Percentiles rank a stretch among this genome's conserved stretches.
phyloP scores from a whole-genome alignment of 192 early-diverging fungal species.

The Endogone sp. region DNA sequence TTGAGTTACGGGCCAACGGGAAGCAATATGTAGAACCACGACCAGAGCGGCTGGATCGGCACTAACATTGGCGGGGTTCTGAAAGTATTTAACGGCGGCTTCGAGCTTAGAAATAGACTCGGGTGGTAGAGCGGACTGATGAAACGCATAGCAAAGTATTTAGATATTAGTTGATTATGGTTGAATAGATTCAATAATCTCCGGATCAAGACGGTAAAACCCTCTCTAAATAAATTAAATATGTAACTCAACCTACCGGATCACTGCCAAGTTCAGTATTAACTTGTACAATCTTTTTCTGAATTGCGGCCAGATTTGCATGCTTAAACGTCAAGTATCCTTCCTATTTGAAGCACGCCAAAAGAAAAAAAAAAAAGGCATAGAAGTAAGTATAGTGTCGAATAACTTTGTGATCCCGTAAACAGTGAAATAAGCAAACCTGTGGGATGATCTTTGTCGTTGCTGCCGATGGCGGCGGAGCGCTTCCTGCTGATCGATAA shows the following conservation, averaged over 20 bases:
- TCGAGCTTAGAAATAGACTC: slow-evolving; percentile 12
- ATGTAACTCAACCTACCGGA: slow-evolving; percentile 10
- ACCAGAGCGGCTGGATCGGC: slow-evolving; percentile 24
- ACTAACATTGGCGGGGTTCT: slow-evolving; percentile 17
- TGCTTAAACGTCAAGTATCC: slow-evolving; percentile 14
- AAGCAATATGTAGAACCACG: slow-evolving; percentile 46
- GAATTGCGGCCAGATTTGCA: slow-evolving; percentile 66
- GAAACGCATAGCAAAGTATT: background rate
- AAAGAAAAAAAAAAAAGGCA: background rate
- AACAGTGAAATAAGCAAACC: background rate
- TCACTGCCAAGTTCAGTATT: slow-evolving; percentile 49
- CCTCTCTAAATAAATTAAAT: slow-evolving; percentile 16
- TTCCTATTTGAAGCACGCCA: slow-evolving; percentile 4
- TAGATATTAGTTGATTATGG: background rate
- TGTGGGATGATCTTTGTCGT: background rate
- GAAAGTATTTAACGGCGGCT: slow-evolving; percentile 36
- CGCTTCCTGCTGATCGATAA: slow-evolving; percentile 5
- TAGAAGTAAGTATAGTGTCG: background rate
- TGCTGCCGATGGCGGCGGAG: slow-evolving; percentile 8
- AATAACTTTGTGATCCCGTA: background rate
- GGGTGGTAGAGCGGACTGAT: slow-evolving; percentile 5
- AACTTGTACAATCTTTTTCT: slow-evolving; percentile 70
- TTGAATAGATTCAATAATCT: too few species aligned
- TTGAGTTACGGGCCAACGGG: slow-evolving; percentile 62
- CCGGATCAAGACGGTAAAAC: slow-evolving; percentile 7